Base-by-base conservation (phyloP, 139 green algal genomes). In the Haematococcus sp. region DNA sequence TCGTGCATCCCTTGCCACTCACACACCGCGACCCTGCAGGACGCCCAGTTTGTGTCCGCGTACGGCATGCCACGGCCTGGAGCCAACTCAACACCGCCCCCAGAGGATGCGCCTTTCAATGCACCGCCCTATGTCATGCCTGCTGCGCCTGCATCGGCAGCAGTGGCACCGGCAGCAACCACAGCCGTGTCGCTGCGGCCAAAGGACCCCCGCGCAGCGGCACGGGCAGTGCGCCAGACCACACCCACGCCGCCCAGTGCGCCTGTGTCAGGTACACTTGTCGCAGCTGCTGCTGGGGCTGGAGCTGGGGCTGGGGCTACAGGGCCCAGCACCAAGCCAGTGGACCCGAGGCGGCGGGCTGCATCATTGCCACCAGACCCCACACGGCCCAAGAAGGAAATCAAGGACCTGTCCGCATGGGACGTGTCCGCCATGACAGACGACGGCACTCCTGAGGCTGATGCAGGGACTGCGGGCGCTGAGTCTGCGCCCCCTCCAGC, bases 121-220 rank as follows among this genome's bases (percentile, higher is more conserved):
- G 22, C 17, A 3, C 11, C 23, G n/a, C 58, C 58, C n/a, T 19
- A 28, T 30, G 23, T 65, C 58, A 28, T 30, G n/a, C 23, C 58
- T 3, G 11, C 58, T 34, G 25, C n/a, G 4, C 17, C 58, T 65
- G 58, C 58, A 3, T n/a, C n/a, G 9, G n/a, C 58, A n/a, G 23
- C 25, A 33, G 2, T n/a, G 2, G 22, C 20, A 65, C 58, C 58
- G 9, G n/a, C 58, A 35, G 58, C 58, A 34, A 9, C n/a, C 23
- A 9, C 58, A 4, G n/a, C 58, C 22, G 23, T 65, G 25, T 65
- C 58, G 11, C 25, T 65, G n/a, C 28, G 30, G 23, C 58, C 58
- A 22, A 65, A 65, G 30, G 58, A 65, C 58, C 58, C 58, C 22
- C 58, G 58, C 23, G 25, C 58, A 65, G 58, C 58, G 4, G 58